Percentiles rank a stretch among this genome's conserved stretches.
phyloP scores from a whole-genome alignment of 306 rosid species.

The Chamaecrista fasciculata region DNA sequence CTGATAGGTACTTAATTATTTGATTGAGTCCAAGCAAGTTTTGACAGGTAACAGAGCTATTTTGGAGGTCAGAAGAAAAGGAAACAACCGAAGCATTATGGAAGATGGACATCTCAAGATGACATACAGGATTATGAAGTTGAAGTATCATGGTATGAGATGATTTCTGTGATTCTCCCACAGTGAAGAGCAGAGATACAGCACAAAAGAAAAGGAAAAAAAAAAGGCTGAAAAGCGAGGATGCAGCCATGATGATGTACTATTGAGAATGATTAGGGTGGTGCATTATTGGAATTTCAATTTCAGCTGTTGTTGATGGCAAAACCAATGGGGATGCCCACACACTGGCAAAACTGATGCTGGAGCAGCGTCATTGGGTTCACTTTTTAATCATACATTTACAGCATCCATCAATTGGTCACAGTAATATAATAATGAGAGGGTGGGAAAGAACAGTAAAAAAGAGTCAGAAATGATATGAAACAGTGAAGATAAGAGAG shows the following conservation, averaged over 20 bases:
- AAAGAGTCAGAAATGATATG: neutral
- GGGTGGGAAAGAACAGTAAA: conserved; percentile 8
- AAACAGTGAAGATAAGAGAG: neutral
- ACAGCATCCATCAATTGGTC: neutral
- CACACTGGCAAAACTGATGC: neutral
- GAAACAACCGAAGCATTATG: too few species aligned
- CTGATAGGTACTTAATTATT: neutral
- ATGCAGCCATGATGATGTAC: neutral
- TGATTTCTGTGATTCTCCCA: neutral
- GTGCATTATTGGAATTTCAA: neutral
- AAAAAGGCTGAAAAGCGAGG: neutral
- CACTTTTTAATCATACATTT: conserved; percentile 30
- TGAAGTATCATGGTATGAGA: neutral
- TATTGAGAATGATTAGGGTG: neutral
- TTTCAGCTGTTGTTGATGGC: too few species aligned
- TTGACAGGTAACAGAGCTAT: neutral
- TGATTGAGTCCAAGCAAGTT: too few species aligned
- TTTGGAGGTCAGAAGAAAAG: neutral
- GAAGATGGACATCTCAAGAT: neutral
- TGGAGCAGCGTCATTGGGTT: neutral
- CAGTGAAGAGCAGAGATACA: neutral
- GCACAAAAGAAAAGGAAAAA: neutral
- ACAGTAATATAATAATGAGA: conserved; percentile 32
- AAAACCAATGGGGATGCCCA: neutral
- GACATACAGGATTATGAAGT: neutral